Evolutionary conservation across 345 rosid species (phyloP).

Genomic region (Gossypium ekmanianum): DNA sequence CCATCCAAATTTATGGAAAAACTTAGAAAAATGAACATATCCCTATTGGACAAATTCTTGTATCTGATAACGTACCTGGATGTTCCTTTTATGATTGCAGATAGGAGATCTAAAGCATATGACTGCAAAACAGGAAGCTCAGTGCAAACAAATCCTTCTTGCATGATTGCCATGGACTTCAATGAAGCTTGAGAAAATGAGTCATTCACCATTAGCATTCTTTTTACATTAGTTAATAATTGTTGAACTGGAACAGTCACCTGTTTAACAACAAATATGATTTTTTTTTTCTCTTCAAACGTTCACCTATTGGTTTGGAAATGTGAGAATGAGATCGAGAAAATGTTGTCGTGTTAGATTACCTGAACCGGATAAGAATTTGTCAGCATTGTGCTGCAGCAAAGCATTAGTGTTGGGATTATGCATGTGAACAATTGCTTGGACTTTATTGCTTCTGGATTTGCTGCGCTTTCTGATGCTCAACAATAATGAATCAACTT

Average conservation of each 20-base stretch:
- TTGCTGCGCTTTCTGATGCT: background rate
- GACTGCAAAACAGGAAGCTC: constrained; percentile 10
- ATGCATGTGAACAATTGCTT: background rate
- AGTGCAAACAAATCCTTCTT: background rate
- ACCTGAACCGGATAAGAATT: constrained; percentile 14
- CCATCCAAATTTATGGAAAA: background rate
- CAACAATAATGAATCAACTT: background rate
- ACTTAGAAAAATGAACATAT: background rate
- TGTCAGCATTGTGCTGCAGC: constrained; percentile 14
- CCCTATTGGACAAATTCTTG: background rate
- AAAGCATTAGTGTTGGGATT: constrained; percentile 9
- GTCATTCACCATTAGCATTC: constrained; percentile 6
- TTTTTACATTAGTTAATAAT: constrained; percentile 2
- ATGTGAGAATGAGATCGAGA: background rate
- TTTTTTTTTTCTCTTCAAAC: background rate
- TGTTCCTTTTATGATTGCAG: constrained; percentile 18
- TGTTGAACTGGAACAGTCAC: constrained; percentile 8
- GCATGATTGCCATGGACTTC: background rate
- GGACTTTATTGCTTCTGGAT: constrained; percentile 4
- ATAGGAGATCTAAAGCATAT: constrained; percentile 11
- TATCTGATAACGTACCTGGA: constrained; percentile 1
- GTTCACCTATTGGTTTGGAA: background rate
- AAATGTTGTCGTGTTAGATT: background rate
- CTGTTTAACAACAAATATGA: background rate
- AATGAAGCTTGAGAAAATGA: constrained; percentile 8